phyloP scores from a whole-genome alignment of 2,329 filamentous ascomycete genomes.

The Bimuria novae-zelandiae region DNA sequence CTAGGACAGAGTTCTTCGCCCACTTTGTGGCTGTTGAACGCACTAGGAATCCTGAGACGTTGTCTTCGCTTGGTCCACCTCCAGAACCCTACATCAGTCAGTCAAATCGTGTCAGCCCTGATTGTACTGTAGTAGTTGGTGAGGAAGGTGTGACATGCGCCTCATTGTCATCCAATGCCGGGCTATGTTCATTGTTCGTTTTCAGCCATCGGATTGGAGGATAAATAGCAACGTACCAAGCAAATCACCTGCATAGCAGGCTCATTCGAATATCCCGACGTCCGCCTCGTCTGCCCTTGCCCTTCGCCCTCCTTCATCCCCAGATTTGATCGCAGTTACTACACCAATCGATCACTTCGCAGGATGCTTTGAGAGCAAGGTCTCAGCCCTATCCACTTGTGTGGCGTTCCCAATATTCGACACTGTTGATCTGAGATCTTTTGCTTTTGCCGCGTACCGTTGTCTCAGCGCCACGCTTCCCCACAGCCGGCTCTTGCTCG shows the following conservation, averaged over 20 bases:
- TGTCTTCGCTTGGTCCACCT: conserved; percentile 87
- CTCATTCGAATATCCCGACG: conserved; percentile 41
- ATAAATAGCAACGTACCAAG: conserved; percentile 42
- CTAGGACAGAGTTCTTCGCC: conserved; percentile 80
- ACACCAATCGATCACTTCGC: neutral
- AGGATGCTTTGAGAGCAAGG: neutral
- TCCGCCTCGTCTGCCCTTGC: conserved; percentile 41
- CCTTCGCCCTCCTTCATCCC: conserved; percentile 50
- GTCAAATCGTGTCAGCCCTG: conserved; percentile 3
- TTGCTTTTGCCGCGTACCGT: neutral
- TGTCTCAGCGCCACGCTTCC: conserved; percentile 11
- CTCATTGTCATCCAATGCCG: neutral
- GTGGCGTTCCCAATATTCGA: neutral
- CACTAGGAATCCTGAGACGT: conserved; percentile 86
- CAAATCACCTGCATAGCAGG: conserved; percentile 56
- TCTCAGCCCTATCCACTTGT: conserved; percentile 6
- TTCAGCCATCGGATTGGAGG: neutral
- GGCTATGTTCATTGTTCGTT: neutral
- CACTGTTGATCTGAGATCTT: neutral
- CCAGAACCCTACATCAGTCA: conserved; percentile 72
- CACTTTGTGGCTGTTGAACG: conserved; percentile 79
- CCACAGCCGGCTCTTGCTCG: neutral
- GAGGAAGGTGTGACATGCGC: neutral
- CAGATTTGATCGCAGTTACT: conserved; percentile 13
- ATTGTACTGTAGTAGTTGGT: neutral